Conservation (phyloP, 2,329 filamentous ascomycete genomes). For the Dryadomyces sulphureus region DNA sequence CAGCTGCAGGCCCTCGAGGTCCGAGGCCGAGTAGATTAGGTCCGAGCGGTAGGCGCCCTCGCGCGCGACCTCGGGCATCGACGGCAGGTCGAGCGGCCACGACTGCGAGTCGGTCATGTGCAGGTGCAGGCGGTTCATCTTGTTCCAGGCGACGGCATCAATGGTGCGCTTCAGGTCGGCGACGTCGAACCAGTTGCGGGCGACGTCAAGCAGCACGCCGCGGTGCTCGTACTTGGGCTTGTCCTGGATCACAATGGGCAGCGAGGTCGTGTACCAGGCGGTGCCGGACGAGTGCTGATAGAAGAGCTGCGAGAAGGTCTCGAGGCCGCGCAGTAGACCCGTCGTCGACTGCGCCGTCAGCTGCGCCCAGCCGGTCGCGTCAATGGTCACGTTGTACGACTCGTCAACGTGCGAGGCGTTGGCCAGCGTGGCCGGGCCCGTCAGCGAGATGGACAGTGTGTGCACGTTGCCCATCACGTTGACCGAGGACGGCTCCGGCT, state of each 20-base stretch:
- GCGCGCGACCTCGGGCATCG: conserved; percentile 54
- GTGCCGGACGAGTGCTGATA: conserved; percentile 48
- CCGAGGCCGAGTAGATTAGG: conserved; percentile 50
- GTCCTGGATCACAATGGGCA: conserved; percentile 60
- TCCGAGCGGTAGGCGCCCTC: conserved; percentile 59
- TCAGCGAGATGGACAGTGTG: conserved; percentile 48
- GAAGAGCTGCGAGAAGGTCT: conserved; percentile 69
- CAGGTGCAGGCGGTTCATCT: conserved; percentile 69
- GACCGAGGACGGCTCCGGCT: conserved; percentile 34
- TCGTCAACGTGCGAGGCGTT: conserved; percentile 56
- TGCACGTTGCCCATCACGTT: conserved; percentile 33
- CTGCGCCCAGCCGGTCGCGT: conserved; percentile 38
- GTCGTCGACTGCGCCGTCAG: conserved; percentile 52
- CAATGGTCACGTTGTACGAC: conserved; percentile 55
- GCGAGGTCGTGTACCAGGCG: conserved; percentile 51
- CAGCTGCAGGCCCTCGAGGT: conserved; percentile 52
- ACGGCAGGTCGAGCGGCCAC: conserved; percentile 69
- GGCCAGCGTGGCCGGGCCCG: conserved; percentile 35
- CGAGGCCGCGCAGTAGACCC: conserved; percentile 58
- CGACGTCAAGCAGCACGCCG: conserved; percentile 65
- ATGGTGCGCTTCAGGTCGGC: conserved; percentile 59
- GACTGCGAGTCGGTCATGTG: conserved; percentile 75
- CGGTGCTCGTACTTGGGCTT: conserved; percentile 61
- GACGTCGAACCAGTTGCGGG: conserved; percentile 56
- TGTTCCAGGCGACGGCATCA: conserved; percentile 63